These are phyloP conservation scores for Blastocladiella britannica DNA, from an alignment of 192 early-diverging fungal genomes.

Conservation along the genomic window DNA sequence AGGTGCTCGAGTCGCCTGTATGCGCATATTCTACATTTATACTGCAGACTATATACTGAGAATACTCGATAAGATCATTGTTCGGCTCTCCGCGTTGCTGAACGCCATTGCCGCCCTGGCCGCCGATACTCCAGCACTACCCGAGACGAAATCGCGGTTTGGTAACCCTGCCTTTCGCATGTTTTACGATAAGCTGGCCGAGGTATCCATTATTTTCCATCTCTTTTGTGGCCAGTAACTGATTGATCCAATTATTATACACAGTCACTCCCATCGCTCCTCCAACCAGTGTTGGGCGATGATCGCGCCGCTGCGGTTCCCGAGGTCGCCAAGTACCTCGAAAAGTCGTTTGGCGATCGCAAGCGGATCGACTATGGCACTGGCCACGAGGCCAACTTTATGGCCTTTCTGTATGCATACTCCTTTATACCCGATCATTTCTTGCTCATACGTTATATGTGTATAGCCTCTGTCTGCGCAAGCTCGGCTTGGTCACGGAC, in stretches of 20 bases:
- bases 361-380: conserved; percentile 94
- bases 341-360: conserved; percentile 71
- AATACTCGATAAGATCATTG: neutral
- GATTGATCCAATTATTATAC: neutral
- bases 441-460: conserved; percentile 1
- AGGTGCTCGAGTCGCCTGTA: conserved; percentile 29
- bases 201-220: conserved; percentile 18
- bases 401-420: conserved; percentile 66
- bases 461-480: conserved; percentile 49
- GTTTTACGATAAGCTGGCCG: conserved; percentile 56
- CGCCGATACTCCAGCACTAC: conserved; percentile 45
- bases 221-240: neutral
- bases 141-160: conserved; percentile 61
- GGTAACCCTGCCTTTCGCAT: conserved; percentile 86
- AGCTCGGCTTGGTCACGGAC: conserved; percentile 39
- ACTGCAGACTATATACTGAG: neutral
- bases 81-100: conserved; percentile 31
- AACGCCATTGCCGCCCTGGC: conserved; percentile 37
- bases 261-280: no score
- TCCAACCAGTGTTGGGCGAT: conserved; percentile 6
- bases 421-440: conserved; percentile 1
- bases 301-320: conserved; percentile 12
- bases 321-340: conserved; percentile 57
- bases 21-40: neutral
- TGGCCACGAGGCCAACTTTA: conserved; percentile 85